A percentile compares a stretch with the other conserved stretches of the same genome.
phyloP scores from a whole-genome alignment of 805 yeast genomes.

The Naumovozyma baii region DNA sequence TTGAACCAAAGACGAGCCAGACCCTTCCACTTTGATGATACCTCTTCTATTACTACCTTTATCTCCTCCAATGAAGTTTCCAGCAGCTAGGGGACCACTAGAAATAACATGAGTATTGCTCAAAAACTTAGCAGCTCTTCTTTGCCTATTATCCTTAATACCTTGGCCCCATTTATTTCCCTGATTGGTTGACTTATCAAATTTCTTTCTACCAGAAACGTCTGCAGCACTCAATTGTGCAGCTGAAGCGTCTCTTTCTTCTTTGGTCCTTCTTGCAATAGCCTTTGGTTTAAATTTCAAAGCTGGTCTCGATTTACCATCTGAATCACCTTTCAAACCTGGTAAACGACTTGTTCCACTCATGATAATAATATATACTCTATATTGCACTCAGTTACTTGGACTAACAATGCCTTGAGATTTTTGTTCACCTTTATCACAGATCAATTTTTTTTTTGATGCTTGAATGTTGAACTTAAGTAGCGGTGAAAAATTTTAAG shows the following conservation, averaged over 20 bases:
- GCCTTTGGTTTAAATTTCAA: slow-evolving; percentile 78
- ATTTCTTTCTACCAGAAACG: slow-evolving; percentile 5
- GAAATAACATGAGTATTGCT: slow-evolving; percentile 51
- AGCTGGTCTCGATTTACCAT: slow-evolving; percentile 33
- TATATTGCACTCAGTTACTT: no score
- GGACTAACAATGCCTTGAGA: no score
- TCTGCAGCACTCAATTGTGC: slow-evolving; percentile 38
- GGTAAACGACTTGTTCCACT: slow-evolving; percentile 26
- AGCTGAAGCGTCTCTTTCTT: slow-evolving; percentile 72
- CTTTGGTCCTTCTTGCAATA: slow-evolving; percentile 74
- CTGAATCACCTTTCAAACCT: slow-evolving; percentile 17
- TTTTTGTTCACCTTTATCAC: not conserved
- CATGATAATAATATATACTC: no score
- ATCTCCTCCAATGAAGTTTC: slow-evolving; percentile 31
- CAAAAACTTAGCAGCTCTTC: slow-evolving; percentile 24
- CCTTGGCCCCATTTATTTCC: slow-evolving; percentile 12
- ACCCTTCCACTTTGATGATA: slow-evolving; percentile 13
- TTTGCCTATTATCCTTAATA: slow-evolving; percentile 12
- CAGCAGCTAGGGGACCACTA: slow-evolving; percentile 66
- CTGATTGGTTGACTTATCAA: slow-evolving; percentile 8
- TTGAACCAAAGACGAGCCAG: slow-evolving; percentile 13
- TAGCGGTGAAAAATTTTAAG: slow-evolving; percentile 4
- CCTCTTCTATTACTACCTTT: slow-evolving; percentile 19
- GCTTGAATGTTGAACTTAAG: not conserved
- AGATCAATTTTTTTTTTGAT: not conserved